These are phyloP conservation scores for Striga hermonthica DNA, from an alignment of 305 asterid genomes.

Conservation along the genomic window DNA sequence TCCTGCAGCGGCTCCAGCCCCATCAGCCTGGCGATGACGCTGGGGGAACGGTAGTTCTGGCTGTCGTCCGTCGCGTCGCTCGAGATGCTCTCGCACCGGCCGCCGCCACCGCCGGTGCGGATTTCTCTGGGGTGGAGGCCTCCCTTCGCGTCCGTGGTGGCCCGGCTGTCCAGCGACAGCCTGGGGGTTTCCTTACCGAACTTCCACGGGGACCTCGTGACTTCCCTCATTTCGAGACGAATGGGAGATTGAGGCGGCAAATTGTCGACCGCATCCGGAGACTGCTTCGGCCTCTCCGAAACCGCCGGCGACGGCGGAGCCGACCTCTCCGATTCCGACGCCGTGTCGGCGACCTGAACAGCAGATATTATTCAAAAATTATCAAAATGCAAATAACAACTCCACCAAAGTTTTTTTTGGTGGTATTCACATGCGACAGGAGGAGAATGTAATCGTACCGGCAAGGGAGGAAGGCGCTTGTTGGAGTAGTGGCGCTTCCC, in stretches of 20 bases:
- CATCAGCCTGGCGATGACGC: constrained; percentile 94
- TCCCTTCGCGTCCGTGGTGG: constrained; percentile 76
- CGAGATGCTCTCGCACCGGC: constrained; percentile 32
- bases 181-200: constrained; percentile 72
- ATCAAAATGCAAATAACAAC: neutral
- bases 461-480: constrained; percentile 59
- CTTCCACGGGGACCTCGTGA: constrained; percentile 63
- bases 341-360: constrained; percentile 45
- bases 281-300: constrained; percentile 16
- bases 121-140: constrained; percentile 65
- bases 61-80: constrained; percentile 38
- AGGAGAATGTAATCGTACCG: constrained; percentile 30
- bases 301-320: constrained; percentile 42
- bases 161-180: constrained; percentile 88
- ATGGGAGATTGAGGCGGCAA: constrained; percentile 52
- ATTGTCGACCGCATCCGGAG: neutral
- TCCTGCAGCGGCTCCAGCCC: constrained; percentile 80
- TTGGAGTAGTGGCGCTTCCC: constrained; percentile 55
- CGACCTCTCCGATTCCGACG: constrained; percentile 50
- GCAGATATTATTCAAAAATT: neutral
- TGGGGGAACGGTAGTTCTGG: constrained; percentile 62
- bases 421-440: neutral
- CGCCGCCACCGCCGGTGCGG: constrained; percentile 35
- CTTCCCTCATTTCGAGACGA: constrained; percentile 48
- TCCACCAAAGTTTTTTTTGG: neutral